A percentile compares a stretch with the other conserved stretches of the same genome.
phyloP scores from a whole-genome alignment of 495 filamentous ascomycete species.

The Cercophora newfieldiana region DNA sequence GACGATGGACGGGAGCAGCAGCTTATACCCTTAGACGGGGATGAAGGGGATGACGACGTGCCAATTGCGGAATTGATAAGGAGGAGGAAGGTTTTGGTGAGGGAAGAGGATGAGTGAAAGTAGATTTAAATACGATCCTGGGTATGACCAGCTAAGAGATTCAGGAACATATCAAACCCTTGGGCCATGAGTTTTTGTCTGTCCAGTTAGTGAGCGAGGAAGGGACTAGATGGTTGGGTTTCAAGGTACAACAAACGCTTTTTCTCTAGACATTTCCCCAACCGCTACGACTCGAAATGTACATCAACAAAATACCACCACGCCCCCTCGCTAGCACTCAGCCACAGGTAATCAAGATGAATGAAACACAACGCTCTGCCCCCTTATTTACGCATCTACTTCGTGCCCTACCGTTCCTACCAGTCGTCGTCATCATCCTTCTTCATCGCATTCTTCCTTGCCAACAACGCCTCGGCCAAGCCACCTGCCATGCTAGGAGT shows the following conservation, averaged over 20 bases:
- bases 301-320: background rate
- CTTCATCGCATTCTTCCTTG: slow-evolving; percentile 65
- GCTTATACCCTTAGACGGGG: background rate
- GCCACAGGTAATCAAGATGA: slow-evolving; percentile 1
- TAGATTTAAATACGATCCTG: background rate
- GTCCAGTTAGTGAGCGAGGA: no score
- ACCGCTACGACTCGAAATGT: background rate
- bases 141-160: background rate
- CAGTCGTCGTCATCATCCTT: slow-evolving; percentile 73
- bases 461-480: slow-evolving; percentile 77
- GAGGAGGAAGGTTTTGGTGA: slow-evolving; percentile 42
- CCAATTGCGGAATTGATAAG: slow-evolving; percentile 69
- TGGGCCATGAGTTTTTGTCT: background rate
- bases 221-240: no score
- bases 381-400: background rate
- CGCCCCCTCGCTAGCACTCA: background rate
- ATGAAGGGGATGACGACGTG: slow-evolving; percentile 65
- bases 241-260: background rate
- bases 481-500: slow-evolving; percentile 75
- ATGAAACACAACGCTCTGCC: slow-evolving; percentile 1
- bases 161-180: background rate
- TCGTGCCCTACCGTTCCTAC: slow-evolving; percentile 35
- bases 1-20: slow-evolving; percentile 53
- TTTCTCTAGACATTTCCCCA: background rate
- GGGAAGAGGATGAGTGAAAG: slow-evolving; percentile 27